phyloP scores from a whole-genome alignment of 2,329 filamentous ascomycete genomes.

The Apiospora kogelbergensis region DNA sequence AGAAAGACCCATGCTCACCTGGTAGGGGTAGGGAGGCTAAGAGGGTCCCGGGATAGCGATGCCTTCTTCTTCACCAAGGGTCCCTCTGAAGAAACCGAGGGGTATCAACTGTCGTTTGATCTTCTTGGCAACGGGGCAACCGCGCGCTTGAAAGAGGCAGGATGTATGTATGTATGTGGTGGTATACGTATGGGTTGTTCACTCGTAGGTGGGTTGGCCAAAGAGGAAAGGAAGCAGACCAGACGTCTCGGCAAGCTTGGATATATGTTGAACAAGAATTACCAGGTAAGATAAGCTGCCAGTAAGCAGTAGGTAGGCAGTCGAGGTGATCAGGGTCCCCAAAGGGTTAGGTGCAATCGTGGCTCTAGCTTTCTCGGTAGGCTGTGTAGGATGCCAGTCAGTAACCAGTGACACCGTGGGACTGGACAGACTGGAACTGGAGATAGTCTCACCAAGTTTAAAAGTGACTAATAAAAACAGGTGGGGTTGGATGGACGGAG shows the following conservation, averaged over 20 bases:
- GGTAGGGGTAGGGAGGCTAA: neutral
- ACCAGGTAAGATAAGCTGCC: neutral
- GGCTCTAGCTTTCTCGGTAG: neutral
- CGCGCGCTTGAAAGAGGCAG: neutral
- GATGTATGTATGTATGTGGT: neutral
- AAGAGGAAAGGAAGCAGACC: neutral
- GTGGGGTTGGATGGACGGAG: neutral
- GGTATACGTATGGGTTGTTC: no score
- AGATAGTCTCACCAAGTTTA: neutral
- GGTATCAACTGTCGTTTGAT: neutral
- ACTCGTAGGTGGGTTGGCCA: neutral
- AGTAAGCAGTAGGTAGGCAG: neutral
- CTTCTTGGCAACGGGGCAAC: neutral
- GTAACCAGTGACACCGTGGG: neutral
- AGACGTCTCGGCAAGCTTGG: neutral
- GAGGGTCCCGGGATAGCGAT: neutral
- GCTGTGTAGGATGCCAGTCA: constrained; percentile 8
- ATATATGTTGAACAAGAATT: neutral
- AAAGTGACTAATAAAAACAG: neutral
- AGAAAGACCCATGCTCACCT: neutral
- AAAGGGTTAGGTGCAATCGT: neutral
- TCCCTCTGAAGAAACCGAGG: neutral
- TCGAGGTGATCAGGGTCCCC: neutral
- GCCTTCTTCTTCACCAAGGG: neutral
- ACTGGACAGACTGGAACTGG: constrained; percentile 3